Evolutionary conservation across 176 grass and related monocot species (phyloP).

Genomic region (barley (Hordeum vulgare)): MorexV3_pseudomolecules_assembly NC_058518.1:423403537-423404036

Average conservation of each 20-base stretch:
- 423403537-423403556: too few species aligned
- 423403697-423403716: not conserved
- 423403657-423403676: not conserved
- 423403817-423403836: not conserved
- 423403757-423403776: too few species aligned
- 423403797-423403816: not conserved
- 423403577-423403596: not conserved
- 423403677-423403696: not conserved
- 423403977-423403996: slow-evolving; percentile 81
- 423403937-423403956: slow-evolving; percentile 68
- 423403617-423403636: not conserved
- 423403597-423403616: not conserved
- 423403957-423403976: slow-evolving; percentile 42
- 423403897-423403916: slow-evolving; percentile 71
- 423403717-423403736: not conserved
- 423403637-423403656: not conserved
- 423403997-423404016: slow-evolving; percentile 64
- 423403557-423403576: too few species aligned
- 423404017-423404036: slow-evolving; percentile 61
- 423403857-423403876: slow-evolving; percentile 5
- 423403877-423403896: slow-evolving; percentile 71
- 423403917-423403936: slow-evolving; percentile 73
- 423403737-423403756: not conserved
- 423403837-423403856: slow-evolving; percentile 9
- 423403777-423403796: not conserved